Percentiles rank a stretch among this genome's conserved stretches.
These are phyloP conservation scores for Simmondsia chinensis DNA, from an alignment of 148 eudicot species.

Conservation along the genomic window DNA sequence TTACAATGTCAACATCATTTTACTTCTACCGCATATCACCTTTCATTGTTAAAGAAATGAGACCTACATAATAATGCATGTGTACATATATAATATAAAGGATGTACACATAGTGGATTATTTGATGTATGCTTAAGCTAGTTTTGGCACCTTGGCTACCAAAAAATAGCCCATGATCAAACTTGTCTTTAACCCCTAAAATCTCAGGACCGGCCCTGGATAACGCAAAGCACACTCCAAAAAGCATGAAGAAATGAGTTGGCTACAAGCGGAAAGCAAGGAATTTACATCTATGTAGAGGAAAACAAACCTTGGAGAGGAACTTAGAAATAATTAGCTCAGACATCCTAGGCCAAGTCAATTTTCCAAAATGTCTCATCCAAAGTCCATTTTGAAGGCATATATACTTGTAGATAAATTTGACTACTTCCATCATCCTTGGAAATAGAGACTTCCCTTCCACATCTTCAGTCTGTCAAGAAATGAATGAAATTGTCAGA, in stretches of 20 bases:
- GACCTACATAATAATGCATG: too few species aligned
- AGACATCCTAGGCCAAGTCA: slow-evolving; percentile 98
- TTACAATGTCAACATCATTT: too few species aligned
- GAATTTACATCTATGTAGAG: not conserved
- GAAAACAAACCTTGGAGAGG: slow-evolving; percentile 63
- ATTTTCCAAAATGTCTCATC: slow-evolving; percentile 85
- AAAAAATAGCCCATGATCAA: not conserved
- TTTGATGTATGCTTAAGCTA: too few species aligned
- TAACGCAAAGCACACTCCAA: too few species aligned
- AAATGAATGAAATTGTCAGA: slow-evolving; percentile 4
- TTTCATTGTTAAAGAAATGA: too few species aligned
- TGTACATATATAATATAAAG: too few species aligned
- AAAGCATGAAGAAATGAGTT: too few species aligned
- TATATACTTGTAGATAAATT: slow-evolving; percentile 47
- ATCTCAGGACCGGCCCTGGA: not conserved
- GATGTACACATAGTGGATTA: too few species aligned
- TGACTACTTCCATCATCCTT: slow-evolving; percentile 37
- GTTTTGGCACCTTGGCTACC: too few species aligned
- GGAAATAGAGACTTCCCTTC: slow-evolving; percentile 58
- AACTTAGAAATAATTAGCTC: slow-evolving; percentile 75
- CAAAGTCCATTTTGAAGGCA: slow-evolving; percentile 60
- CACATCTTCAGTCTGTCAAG: slow-evolving; percentile 36
- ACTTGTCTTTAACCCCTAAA: not conserved
- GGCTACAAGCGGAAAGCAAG: not conserved
- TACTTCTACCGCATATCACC: too few species aligned